A percentile compares a stretch with the other conserved stretches of the same genome.
phyloP scores from a whole-genome alignment of 2,329 filamentous ascomycete species.

The Plenodomus biglobosus region DNA sequence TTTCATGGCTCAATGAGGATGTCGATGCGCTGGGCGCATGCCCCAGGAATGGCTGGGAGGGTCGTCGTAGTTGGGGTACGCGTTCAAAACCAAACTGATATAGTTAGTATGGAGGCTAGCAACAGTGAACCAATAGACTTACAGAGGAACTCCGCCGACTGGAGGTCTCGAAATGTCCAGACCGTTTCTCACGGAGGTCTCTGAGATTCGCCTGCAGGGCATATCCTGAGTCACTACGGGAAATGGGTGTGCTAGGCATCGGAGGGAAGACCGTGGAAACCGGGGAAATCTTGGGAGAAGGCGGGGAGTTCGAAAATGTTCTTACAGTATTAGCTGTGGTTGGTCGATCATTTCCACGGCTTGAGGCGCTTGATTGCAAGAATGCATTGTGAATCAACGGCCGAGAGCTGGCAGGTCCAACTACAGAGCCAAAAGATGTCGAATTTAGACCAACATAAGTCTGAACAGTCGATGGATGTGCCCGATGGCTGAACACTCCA shows the following conservation, averaged over 20 bases:
- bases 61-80: conserved; percentile 63
- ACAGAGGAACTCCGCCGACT: conserved; percentile 87
- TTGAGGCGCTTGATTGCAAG: conserved; percentile 70
- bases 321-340: conserved; percentile 49
- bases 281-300: conserved; percentile 68
- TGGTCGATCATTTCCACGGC: conserved; percentile 68
- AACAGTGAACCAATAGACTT: conserved; percentile 22
- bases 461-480: conserved; percentile 71
- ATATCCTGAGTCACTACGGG: conserved; percentile 88
- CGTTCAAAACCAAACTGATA: conserved; percentile 72
- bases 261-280: conserved; percentile 76
- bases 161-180: conserved; percentile 81
- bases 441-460: conserved; percentile 91
- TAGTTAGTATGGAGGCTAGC: conserved; percentile 27
- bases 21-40: conserved; percentile 67
- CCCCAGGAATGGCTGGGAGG: conserved; percentile 67
- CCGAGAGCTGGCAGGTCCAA: conserved; percentile 54
- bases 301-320: conserved; percentile 51
- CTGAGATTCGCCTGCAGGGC: conserved; percentile 81
- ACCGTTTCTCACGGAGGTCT: conserved; percentile 90
- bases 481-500: conserved; percentile 72
- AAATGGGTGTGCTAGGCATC: conserved; percentile 75
- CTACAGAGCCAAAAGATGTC: conserved; percentile 74
- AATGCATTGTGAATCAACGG: conserved; percentile 90
- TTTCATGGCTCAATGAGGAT: conserved; percentile 58